phyloP scores from a whole-genome alignment of 139 green algal species.

The Gonium pectorale region DNA sequence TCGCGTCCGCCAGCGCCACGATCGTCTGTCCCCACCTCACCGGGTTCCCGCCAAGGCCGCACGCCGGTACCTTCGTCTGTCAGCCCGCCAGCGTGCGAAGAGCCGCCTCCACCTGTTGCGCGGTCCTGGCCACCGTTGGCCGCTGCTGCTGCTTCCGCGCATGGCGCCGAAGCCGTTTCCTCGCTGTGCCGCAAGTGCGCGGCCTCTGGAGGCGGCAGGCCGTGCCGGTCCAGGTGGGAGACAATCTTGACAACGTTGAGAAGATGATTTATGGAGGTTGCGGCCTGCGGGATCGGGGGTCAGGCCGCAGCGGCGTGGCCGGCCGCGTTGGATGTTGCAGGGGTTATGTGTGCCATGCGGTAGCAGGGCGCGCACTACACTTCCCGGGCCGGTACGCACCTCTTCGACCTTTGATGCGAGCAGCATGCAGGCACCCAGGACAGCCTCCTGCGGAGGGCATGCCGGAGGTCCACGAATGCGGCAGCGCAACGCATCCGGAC shows the following conservation, averaged over 20 bases:
- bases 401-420: slow-evolving; percentile 48
- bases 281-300: background rate
- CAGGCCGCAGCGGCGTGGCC: background rate
- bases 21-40: no score
- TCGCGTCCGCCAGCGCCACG: no score
- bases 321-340: background rate
- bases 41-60: no score
- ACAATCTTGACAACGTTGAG: slow-evolving; percentile 34
- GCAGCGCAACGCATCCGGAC: no score
- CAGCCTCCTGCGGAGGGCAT: background rate
- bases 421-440: slow-evolving; percentile 41
- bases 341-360: background rate
- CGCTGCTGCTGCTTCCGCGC: background rate
- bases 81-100: no score
- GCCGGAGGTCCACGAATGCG: no score
- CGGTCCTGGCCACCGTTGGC: no score
- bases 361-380: background rate
- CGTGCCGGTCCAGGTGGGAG: background rate
- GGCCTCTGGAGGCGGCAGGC: background rate
- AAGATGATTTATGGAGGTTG: slow-evolving; percentile 43
- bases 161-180: background rate
- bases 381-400: background rate
- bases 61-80: no score
- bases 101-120: no score
- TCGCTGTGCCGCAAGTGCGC: no score